phyloP scores from a whole-genome alignment of 495 filamentous ascomycete genomes.

The Trichoderma reesei region DNA sequence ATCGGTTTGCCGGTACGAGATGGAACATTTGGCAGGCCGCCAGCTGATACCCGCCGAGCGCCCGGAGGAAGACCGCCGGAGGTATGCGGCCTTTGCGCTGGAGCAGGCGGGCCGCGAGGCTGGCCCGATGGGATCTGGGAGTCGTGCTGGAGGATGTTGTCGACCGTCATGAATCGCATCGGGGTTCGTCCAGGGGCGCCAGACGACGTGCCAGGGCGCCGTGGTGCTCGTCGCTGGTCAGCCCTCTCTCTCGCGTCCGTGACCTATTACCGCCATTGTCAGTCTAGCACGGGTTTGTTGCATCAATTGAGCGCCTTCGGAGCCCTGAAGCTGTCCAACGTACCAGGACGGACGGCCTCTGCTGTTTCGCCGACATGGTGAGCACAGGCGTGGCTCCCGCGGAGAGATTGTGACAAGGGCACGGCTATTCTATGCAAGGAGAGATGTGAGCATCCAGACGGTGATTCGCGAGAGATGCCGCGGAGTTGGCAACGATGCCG shows the following conservation, averaged over 20 bases:
- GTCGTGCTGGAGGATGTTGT: constrained; percentile 88
- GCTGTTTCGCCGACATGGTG: constrained; percentile 25
- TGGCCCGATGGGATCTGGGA: constrained; percentile 95
- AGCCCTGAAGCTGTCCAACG: background rate
- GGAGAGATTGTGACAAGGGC: background rate
- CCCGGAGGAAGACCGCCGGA: constrained; percentile 37
- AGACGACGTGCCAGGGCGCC: constrained; percentile 11
- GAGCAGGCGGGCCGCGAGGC: constrained; percentile 59
- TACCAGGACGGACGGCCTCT: constrained; percentile 27
- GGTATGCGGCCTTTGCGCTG: constrained; percentile 32
- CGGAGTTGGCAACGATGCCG: background rate
- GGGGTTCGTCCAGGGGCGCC: constrained; percentile 22
- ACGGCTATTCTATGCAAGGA: background rate
- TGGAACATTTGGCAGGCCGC: constrained; percentile 30
- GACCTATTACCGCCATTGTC: constrained; percentile 17
- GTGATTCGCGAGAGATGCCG: background rate
- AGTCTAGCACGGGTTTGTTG: background rate
- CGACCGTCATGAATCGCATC: constrained; percentile 86
- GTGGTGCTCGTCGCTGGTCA: constrained; percentile 15
- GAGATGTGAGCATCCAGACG: background rate
- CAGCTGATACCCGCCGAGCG: constrained; percentile 29
- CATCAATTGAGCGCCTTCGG: background rate
- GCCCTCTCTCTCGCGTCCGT: constrained; percentile 29
- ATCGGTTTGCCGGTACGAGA: constrained; percentile 56
- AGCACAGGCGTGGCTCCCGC: background rate